Evolutionary conservation across 2,329 filamentous ascomycete genomes (phyloP).

Genomic region (Fusarium nurragi): DNA sequence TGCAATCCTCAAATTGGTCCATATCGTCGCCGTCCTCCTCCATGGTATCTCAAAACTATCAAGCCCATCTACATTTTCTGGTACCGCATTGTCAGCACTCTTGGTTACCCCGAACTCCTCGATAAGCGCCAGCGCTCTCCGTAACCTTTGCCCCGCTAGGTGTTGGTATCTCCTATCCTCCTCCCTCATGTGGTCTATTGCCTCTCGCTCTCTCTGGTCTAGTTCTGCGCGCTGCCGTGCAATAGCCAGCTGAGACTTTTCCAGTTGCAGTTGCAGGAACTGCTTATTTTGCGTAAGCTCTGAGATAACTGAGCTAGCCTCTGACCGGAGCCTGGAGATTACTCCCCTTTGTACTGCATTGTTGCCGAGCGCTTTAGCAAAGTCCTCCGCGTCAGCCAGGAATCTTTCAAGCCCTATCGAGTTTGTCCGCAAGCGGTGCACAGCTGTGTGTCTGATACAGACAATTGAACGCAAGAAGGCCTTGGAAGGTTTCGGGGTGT

Average conservation of each 20-base stretch:
- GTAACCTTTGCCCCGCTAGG: too few species aligned
- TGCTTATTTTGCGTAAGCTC: background rate
- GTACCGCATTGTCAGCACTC: too few species aligned
- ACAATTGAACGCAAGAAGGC: background rate
- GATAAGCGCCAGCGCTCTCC: too few species aligned
- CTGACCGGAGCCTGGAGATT: background rate
- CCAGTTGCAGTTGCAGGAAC: accelerated
- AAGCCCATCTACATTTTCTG: too few species aligned
- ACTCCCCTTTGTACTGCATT: accelerated
- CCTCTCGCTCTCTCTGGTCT: background rate
- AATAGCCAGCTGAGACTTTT: background rate
- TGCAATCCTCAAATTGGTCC: too few species aligned
- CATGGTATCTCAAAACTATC: too few species aligned
- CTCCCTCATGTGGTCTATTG: too few species aligned
- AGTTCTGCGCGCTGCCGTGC: background rate
- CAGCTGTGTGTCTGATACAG: background rate
- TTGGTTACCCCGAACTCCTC: too few species aligned
- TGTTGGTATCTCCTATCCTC: too few species aligned
- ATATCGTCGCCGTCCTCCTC: too few species aligned
- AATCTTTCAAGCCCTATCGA: background rate
- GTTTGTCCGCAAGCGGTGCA: background rate
- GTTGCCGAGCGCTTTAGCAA: background rate
- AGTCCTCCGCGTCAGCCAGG: background rate
- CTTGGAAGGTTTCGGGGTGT: accelerated
- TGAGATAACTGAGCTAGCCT: background rate